A percentile compares a stretch with the other conserved stretches of the same genome.
Conservation (phyloP, 345 rosid genomes). For the Cardamine resedifolia region DNA sequence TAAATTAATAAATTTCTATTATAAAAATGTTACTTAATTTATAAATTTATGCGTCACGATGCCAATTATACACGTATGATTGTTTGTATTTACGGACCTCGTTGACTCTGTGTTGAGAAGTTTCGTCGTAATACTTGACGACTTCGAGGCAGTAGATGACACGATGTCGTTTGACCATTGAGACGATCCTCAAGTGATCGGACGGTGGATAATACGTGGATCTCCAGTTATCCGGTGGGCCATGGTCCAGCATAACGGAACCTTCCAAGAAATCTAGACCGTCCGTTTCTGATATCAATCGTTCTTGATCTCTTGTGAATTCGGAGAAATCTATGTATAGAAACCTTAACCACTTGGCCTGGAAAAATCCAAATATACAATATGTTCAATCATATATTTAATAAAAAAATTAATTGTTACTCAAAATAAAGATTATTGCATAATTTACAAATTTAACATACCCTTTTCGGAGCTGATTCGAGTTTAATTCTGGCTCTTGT, state of each 20-base stretch:
- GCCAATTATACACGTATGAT: not conserved
- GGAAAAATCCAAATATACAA: not conserved
- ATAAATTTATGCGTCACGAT: not conserved
- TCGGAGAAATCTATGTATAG: constrained; percentile 60
- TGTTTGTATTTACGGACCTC: constrained; percentile 43
- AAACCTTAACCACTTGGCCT: constrained; percentile 81
- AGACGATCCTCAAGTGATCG: constrained; percentile 52
- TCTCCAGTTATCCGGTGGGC: constrained; percentile 51
- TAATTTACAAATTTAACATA: constrained; percentile 20
- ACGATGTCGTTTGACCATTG: constrained; percentile 47
- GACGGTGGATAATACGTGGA: constrained; percentile 61
- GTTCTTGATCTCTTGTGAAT: constrained; percentile 66
- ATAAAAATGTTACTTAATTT: not conserved
- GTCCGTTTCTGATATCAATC: constrained; percentile 51
- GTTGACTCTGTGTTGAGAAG: constrained; percentile 43
- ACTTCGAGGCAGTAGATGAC: constrained; percentile 70
- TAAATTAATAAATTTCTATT: not conserved
- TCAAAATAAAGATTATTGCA: not conserved
- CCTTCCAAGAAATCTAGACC: constrained; percentile 71
- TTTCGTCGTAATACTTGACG: constrained; percentile 60
- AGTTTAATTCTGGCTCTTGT: constrained; percentile 71
- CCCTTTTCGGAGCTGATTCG: constrained; percentile 58
- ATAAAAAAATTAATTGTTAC: not conserved
- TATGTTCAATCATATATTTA: not conserved
- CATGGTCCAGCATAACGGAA: constrained; percentile 51